Evolutionary conservation across 106 monocot genomes (phyloP).

Genomic region (Phalaenopsis aphrodite): DNA sequence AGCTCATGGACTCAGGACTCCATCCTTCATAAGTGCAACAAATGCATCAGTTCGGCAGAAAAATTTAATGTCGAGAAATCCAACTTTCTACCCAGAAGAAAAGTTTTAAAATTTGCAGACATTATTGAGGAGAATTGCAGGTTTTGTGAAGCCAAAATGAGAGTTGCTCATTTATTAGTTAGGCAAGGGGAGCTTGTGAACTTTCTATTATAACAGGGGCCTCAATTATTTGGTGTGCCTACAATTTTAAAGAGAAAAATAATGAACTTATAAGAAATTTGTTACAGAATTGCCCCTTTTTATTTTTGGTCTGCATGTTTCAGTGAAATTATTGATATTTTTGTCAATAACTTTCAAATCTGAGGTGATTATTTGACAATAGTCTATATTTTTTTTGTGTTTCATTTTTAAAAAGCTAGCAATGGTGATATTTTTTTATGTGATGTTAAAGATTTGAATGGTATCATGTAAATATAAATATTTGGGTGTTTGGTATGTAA

Average conservation of each 20-base stretch:
- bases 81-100: slow-evolving; percentile 14
- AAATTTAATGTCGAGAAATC: not conserved
- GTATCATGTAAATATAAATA: too few species aligned
- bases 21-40: not conserved
- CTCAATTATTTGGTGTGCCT: slow-evolving; percentile 85
- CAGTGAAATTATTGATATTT: too few species aligned
- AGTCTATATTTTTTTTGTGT: too few species aligned
- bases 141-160: slow-evolving; percentile 14
- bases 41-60: slow-evolving; percentile 9
- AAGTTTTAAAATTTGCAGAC: slow-evolving; percentile 9
- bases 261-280: not conserved
- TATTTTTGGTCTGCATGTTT: too few species aligned
- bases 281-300: not conserved
- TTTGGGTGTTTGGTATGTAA: too few species aligned
- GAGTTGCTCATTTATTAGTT: slow-evolving; percentile 57
- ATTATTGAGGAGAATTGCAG: slow-evolving; percentile 12
- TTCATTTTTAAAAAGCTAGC: too few species aligned
- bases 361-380: too few species aligned
- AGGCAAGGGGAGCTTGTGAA: slow-evolving; percentile 65
- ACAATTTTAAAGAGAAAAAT: slow-evolving; percentile 46
- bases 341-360: too few species aligned
- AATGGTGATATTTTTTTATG: too few species aligned
- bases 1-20: slow-evolving; percentile 58
- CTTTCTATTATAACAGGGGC: slow-evolving; percentile 65
- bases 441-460: too few species aligned